These are phyloP conservation scores for Karstenula rhodostoma DNA, from an alignment of 2,329 filamentous ascomycete species.

Conservation along the genomic window DNA sequence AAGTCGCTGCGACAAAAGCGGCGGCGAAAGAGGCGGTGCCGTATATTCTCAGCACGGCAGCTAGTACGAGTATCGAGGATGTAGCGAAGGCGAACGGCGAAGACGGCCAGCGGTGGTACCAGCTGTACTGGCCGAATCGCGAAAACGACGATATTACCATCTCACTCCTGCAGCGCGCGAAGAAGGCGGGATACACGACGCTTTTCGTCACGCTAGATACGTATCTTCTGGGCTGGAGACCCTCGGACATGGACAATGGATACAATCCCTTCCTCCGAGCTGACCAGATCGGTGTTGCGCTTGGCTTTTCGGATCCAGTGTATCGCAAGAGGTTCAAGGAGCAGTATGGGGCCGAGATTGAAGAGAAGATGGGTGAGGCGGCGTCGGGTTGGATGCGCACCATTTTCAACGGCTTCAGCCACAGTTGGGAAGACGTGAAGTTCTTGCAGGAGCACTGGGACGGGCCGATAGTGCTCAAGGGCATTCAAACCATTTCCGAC, in stretches of 20 bases:
- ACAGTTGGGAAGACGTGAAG: slow-evolving; percentile 69
- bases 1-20: slow-evolving; percentile 66
- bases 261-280: slow-evolving; percentile 41
- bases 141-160: slow-evolving; percentile 68
- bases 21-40: slow-evolving; percentile 68
- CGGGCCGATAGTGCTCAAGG: slow-evolving; percentile 70
- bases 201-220: slow-evolving; percentile 78
- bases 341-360: slow-evolving; percentile 45
- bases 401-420: slow-evolving; percentile 56
- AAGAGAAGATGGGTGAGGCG: slow-evolving; percentile 49
- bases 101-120: slow-evolving; percentile 70
- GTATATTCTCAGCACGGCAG: slow-evolving; percentile 71
- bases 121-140: slow-evolving; percentile 75
- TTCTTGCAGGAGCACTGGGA: slow-evolving; percentile 68
- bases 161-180: slow-evolving; percentile 68
- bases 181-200: slow-evolving; percentile 65
- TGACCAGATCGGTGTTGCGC: slow-evolving; percentile 60
- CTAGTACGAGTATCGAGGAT: slow-evolving; percentile 68
- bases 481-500: slow-evolving; percentile 62
- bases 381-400: slow-evolving; percentile 34
- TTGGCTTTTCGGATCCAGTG: slow-evolving; percentile 73
- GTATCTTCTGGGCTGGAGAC: slow-evolving; percentile 71
- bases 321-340: slow-evolving; percentile 67
- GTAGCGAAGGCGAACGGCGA: slow-evolving; percentile 63
- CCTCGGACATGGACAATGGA: slow-evolving; percentile 69